These are phyloP conservation scores for Fonsecaea nubica DNA, from an alignment of 2,329 filamentous ascomycete species.

Conservation along the genomic window DNA sequence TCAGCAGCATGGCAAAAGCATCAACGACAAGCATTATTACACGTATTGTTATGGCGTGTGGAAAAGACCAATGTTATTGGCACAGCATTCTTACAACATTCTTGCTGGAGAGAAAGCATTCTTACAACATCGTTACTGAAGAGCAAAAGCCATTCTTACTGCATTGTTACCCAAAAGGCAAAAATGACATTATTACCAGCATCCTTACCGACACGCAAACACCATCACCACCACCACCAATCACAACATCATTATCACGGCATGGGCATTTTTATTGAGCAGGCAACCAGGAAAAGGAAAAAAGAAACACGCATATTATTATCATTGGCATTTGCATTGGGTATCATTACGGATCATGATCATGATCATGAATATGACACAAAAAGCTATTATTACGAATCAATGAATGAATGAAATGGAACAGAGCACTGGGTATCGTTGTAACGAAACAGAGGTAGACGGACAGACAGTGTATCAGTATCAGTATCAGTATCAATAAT, in stretches of 20 bases:
- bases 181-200: background rate
- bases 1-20: background rate
- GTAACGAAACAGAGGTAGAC: background rate
- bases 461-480: background rate
- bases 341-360: constrained; percentile 5
- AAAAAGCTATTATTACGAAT: background rate
- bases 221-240: no score
- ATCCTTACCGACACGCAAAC: background rate
- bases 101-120: background rate
- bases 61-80: background rate
- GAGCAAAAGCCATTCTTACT: background rate
- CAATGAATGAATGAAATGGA: background rate
- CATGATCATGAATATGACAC: background rate
- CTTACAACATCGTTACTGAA: background rate
- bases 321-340: background rate
- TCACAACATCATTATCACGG: background rate
- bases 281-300: no score
- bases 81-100: background rate
- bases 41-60: constrained; percentile 3
- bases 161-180: background rate
- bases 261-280: background rate
- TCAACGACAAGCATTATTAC: background rate
- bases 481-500: no score
- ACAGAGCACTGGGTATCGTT: background rate
- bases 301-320: background rate